Percentiles rank a stretch among this genome's conserved stretches.
phyloP scores from a whole-genome alignment of 768 basidiomycete species.

The Cystofilobasidium ferigula region DNA sequence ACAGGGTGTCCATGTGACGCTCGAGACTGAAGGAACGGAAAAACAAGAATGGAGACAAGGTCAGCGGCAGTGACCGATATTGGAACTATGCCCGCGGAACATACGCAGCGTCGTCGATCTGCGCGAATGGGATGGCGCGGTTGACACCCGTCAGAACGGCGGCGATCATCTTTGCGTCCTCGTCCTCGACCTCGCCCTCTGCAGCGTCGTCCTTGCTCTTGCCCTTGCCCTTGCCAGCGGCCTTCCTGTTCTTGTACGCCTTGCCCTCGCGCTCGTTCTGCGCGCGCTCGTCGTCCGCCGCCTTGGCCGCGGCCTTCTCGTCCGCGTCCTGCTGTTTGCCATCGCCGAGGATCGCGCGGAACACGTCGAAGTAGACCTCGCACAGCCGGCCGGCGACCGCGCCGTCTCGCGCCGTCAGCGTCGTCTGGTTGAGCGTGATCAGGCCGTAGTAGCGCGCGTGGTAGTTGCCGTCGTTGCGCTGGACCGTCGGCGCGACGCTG shows the following conservation, averaged over 20 bases:
- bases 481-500: constrained; percentile 23
- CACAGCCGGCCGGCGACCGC: constrained; percentile 68
- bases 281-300: constrained; percentile 31
- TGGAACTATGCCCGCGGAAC: neutral
- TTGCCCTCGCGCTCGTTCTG: constrained; percentile 32
- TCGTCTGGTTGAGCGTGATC: constrained; percentile 89
- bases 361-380: constrained; percentile 88
- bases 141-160: constrained; percentile 90
- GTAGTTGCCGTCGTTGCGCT: constrained; percentile 35
- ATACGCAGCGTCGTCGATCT: constrained; percentile 48
- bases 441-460: constrained; percentile 85
- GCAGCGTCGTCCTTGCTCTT: constrained; percentile 41
- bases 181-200: constrained; percentile 60
- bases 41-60: neutral
- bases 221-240: constrained; percentile 32
- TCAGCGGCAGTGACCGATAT: neutral
- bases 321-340: constrained; percentile 30
- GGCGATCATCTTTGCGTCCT: constrained; percentile 69
- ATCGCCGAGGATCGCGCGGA: constrained; percentile 73
- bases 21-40: constrained; percentile 49
- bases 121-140: constrained; percentile 85
- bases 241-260: constrained; percentile 26
- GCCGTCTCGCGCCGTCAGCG: constrained; percentile 54
- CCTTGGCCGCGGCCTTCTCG: constrained; percentile 25
- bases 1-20: constrained; percentile 81